phyloP scores from a whole-genome alignment of 2,329 filamentous ascomycete genomes.

The Fonsecaea nubica region DNA sequence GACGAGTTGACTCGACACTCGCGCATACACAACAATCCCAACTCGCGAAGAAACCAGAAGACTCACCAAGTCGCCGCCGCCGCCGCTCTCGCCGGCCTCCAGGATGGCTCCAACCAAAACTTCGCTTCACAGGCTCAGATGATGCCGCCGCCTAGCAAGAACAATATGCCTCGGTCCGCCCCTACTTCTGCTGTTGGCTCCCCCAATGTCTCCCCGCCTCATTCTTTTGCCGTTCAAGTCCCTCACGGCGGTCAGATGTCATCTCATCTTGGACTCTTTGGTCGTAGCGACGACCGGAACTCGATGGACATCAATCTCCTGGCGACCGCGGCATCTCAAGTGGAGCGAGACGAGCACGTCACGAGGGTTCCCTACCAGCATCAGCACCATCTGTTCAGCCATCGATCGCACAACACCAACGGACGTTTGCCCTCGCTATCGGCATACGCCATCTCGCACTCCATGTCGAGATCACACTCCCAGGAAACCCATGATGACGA shows the following conservation, averaged over 20 bases:
- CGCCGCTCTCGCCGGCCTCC: slow-evolving; percentile 60
- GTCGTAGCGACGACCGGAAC: slow-evolving; percentile 57
- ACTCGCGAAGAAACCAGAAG: slow-evolving; percentile 93
- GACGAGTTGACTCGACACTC: slow-evolving; percentile 97
- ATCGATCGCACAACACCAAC: slow-evolving; percentile 55
- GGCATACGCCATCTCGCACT: slow-evolving; percentile 74
- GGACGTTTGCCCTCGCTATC: slow-evolving; percentile 76
- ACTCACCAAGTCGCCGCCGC: slow-evolving; percentile 67
- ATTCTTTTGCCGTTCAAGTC: slow-evolving; percentile 71
- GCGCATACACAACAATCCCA: slow-evolving; percentile 98
- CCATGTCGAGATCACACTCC: slow-evolving; percentile 78
- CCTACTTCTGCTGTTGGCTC: slow-evolving; percentile 85
- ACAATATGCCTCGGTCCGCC: slow-evolving; percentile 84
- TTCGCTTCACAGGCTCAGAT: slow-evolving; percentile 63
- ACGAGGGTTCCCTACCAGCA: slow-evolving; percentile 51
- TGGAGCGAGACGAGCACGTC: slow-evolving; percentile 66
- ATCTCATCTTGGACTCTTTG: slow-evolving; percentile 59
- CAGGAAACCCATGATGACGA: slow-evolving; percentile 74
- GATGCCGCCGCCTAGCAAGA: slow-evolving; percentile 75
- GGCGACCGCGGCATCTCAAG: slow-evolving; percentile 71
- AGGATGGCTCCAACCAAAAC: slow-evolving; percentile 56
- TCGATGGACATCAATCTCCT: slow-evolving; percentile 71
- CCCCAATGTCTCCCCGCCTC: slow-evolving; percentile 94
- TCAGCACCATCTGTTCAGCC: slow-evolving; percentile 55
- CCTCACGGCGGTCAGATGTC: slow-evolving; percentile 57